Conservation (phyloP, 352 stramenopile genomes). For the Halophytophthora polymorphica region DNA sequence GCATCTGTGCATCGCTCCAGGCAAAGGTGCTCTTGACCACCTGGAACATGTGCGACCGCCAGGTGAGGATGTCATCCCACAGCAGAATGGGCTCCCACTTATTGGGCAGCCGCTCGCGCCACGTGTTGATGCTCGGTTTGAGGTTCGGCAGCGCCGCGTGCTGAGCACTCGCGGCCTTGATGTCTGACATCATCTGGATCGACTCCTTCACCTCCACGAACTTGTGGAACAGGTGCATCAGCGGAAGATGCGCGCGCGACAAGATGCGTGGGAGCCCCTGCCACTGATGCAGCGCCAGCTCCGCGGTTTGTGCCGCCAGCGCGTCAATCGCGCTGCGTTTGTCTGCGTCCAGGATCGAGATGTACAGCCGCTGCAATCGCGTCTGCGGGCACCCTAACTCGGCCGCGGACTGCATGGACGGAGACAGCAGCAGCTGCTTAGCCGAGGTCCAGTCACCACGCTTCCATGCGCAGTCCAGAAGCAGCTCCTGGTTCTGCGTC, state of each 20-base stretch:
- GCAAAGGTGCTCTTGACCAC: slow-evolving; percentile 87
- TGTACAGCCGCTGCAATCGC: slow-evolving; percentile 83
- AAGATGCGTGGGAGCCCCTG: slow-evolving; percentile 83
- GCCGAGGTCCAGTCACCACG: slow-evolving; percentile 85
- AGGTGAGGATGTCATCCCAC: slow-evolving; percentile 93
- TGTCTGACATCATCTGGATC: slow-evolving; percentile 89
- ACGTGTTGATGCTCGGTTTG: slow-evolving; percentile 91
- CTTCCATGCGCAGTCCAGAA: slow-evolving; percentile 93
- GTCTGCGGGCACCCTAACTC: slow-evolving; percentile 76
- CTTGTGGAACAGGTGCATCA: slow-evolving; percentile 89
- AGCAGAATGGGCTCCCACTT: slow-evolving; percentile 91
- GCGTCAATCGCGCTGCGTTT: slow-evolving; percentile 69
- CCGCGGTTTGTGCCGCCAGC: slow-evolving; percentile 65
- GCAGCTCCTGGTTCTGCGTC: slow-evolving; percentile 89
- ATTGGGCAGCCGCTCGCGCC: slow-evolving; percentile 91
- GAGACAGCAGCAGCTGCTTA: slow-evolving; percentile 72
- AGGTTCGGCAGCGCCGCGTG: slow-evolving; percentile 86
- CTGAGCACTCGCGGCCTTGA: slow-evolving; percentile 76
- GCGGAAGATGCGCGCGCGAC: slow-evolving; percentile 67
- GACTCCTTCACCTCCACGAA: slow-evolving; percentile 93
- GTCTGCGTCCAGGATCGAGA: slow-evolving; percentile 82
- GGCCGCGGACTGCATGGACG: slow-evolving; percentile 56
- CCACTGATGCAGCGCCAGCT: slow-evolving; percentile 87
- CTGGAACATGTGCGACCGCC: slow-evolving; percentile 92
- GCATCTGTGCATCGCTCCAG: slow-evolving; percentile 86